Percentiles rank a stretch among this genome's conserved stretches.
Conservation (phyloP, 352 stramenopile species). For the Phytophthora uliginosa region DNA sequence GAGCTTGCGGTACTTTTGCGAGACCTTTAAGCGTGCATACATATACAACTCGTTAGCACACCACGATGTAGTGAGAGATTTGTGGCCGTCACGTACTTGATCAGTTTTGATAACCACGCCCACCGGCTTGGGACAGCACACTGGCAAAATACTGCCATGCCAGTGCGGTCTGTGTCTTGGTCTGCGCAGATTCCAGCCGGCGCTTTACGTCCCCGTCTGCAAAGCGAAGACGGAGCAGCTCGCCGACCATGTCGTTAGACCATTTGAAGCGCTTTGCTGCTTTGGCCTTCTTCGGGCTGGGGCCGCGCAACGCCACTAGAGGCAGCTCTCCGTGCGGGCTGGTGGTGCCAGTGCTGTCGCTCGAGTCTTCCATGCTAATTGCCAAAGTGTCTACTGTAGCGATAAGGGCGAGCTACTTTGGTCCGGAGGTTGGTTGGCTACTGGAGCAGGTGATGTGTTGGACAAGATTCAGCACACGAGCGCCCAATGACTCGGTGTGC, state of each 20-base stretch:
- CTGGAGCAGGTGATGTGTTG: background rate
- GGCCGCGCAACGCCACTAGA: background rate
- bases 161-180: conserved; percentile 10
- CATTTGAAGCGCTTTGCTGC: conserved; percentile 8
- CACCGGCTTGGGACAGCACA: conserved; percentile 8
- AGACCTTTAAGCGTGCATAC: background rate
- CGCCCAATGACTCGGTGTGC: too few species aligned
- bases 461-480: background rate
- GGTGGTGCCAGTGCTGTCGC: background rate
- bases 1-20: conserved; percentile 7
- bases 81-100: background rate
- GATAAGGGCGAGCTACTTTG: background rate
- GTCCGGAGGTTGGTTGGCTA: background rate
- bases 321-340: background rate
- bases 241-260: conserved; percentile 7
- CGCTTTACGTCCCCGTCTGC: conserved; percentile 15
- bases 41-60: background rate
- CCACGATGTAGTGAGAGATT: background rate
- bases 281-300: background rate
- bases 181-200: conserved; percentile 8
- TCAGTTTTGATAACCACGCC: conserved; percentile 7
- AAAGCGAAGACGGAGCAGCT: conserved; percentile 14
- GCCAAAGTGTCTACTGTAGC: background rate
- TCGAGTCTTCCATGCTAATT: background rate
- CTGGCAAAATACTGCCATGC: conserved; percentile 16